Conservation (phyloP, 164 flowering plant genomes). For the Brasenia schreberi region DNA sequence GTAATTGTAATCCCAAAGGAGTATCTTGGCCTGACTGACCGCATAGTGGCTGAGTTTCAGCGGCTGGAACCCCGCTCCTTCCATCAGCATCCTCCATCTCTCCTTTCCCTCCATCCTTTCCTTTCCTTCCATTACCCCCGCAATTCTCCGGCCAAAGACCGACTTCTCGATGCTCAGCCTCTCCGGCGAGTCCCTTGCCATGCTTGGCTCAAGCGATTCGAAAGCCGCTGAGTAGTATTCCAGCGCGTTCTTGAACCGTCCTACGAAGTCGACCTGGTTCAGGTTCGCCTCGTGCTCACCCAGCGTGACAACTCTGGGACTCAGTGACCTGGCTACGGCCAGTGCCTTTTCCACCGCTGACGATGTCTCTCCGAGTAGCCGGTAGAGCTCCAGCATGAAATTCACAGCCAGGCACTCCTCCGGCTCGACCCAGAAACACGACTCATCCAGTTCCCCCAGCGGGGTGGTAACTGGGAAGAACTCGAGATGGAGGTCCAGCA, state of each 20-base stretch:
- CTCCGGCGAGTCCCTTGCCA: slow-evolving; percentile 47
- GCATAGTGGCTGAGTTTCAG: slow-evolving; percentile 65
- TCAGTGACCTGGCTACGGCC: slow-evolving; percentile 47
- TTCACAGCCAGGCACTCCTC: slow-evolving; percentile 70
- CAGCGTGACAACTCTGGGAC: slow-evolving; percentile 58
- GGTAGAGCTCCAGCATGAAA: slow-evolving; percentile 82
- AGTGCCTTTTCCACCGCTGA: slow-evolving; percentile 38
- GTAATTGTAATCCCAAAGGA: slow-evolving; percentile 78
- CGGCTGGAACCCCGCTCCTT: slow-evolving; percentile 52
- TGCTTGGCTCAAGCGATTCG: slow-evolving; percentile 73
- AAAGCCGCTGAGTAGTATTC: slow-evolving; percentile 62
- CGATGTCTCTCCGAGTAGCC: slow-evolving; percentile 45
- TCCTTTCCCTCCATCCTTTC: slow-evolving; percentile 62
- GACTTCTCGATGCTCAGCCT: slow-evolving; percentile 47
- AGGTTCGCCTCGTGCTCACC: slow-evolving; percentile 74
- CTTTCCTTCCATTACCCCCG: slow-evolving; percentile 31
- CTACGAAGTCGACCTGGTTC: slow-evolving; percentile 38
- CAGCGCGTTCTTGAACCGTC: slow-evolving; percentile 55
- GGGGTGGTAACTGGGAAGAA: slow-evolving; percentile 61
- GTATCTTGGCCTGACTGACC: slow-evolving; percentile 67
- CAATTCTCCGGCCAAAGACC: slow-evolving; percentile 50
- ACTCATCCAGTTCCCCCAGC: slow-evolving; percentile 33
- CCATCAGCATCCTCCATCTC: slow-evolving; percentile 58
- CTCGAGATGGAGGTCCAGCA: slow-evolving; percentile 62
- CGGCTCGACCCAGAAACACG: slow-evolving; percentile 44